Base-by-base conservation (phyloP, 257 asterid genomes). In the Fraxinus cuspidata region DNA sequence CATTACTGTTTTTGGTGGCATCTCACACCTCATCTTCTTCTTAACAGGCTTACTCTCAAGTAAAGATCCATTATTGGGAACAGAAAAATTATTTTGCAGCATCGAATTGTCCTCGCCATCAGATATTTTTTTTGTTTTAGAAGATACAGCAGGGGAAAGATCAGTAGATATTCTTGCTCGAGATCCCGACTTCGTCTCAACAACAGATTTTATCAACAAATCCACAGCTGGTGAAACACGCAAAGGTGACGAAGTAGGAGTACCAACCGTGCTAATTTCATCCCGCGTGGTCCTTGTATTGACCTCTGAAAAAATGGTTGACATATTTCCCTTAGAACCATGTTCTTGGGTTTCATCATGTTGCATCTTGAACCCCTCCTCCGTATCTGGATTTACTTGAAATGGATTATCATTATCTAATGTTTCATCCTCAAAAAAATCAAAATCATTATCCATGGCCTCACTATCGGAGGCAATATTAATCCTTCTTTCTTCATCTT, bases 1-100 rank as follows among this genome's bases (percentile, higher is more conserved):
- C 16, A 86, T 90, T 29, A 94, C 86, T 51, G 89, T 86, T 85
- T 90, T 94, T 21, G 98, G 98, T 0, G 97, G 98, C 92, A 89
- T 90, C 31, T 90, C 85, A 87, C 92, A 90, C 80, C 88, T 87
- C 96, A 94, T 90, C 85, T 89, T 90, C 92, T 84, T 94, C 78
- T 67, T 86, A 35, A 65, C 78, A n/a, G 89, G 80, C 47, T 72
- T 87, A 37, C 68, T 75, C 13, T 70, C 42, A 47, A 77, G 40
- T 13, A 64, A 72, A 69, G 94, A 82, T 75, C 56, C 80, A 71
- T 74, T 84, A 8, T 10, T 65, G 6, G 84, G 78, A 74, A 66
- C 15, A 53, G 70, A 63, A 56, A 65, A 21, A 49, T 80, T 65
- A 70, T 11, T 81, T 73, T 70, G 81, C 67, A 77, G 25, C 51